phyloP scores from a whole-genome alignment of 2,329 filamentous ascomycete species.

The Lasiodiplodia theobromae region DNA sequence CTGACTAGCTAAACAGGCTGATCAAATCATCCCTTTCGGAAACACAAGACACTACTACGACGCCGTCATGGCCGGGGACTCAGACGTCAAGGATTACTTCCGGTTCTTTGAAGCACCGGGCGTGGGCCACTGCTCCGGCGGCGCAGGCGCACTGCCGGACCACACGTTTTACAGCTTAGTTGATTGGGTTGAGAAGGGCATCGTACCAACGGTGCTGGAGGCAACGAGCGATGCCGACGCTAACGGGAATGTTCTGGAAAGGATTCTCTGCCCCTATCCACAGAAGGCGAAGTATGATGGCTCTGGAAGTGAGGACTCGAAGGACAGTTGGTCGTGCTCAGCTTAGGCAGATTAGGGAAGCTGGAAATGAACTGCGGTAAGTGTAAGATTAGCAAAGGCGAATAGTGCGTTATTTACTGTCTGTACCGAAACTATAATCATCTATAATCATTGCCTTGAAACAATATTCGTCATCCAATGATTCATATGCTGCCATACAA shows the following conservation, averaged over 20 bases:
- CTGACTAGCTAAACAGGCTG: neutral
- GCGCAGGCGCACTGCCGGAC: neutral
- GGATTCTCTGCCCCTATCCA: neutral
- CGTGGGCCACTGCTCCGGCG: conserved; percentile 27
- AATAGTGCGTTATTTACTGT: no score
- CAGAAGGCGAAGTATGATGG: no score
- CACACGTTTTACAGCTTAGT: neutral
- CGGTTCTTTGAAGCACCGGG: conserved; percentile 32
- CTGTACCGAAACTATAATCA: no score
- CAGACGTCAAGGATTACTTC: conserved; percentile 29
- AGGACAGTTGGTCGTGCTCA: no score
- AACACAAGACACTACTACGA: neutral
- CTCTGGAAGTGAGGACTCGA: no score
- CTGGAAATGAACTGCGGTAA: no score
- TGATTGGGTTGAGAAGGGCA: conserved; percentile 27
- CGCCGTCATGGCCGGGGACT: conserved; percentile 11
- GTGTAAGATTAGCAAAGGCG: no score
- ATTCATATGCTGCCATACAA: no score
- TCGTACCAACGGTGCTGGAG: neutral
- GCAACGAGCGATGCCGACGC: neutral
- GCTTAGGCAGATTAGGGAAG: no score
- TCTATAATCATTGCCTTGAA: no score
- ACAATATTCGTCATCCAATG: no score
- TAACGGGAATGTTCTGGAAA: no score
- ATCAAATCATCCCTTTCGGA: neutral